Percentiles rank a stretch among this genome's conserved stretches.
phyloP scores from a whole-genome alignment of 805 yeast genomes.

The Ogataea pilisensis region DNA sequence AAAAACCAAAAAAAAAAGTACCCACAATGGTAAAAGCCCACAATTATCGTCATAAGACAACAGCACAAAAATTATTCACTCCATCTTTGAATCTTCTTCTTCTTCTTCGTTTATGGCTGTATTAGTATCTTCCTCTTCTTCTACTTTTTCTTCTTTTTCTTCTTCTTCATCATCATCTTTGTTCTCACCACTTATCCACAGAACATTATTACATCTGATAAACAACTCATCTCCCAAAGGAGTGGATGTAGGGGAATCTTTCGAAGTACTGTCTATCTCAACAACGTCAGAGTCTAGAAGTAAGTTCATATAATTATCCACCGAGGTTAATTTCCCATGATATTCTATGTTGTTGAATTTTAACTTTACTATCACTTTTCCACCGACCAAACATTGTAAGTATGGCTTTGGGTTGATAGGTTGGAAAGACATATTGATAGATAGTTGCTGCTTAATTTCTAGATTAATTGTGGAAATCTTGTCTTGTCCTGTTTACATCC shows the following conservation, averaged over 20 bases:
- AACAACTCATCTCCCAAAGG: slow-evolving; percentile 54
- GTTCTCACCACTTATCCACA: slow-evolving; percentile 61
- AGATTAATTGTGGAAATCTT: too few species aligned
- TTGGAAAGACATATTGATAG: slow-evolving; percentile 41
- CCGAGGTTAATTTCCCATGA: slow-evolving; percentile 68
- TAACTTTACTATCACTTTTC: slow-evolving; percentile 68
- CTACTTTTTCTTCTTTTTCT: slow-evolving; percentile 5
- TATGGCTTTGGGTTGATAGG: slow-evolving; percentile 92
- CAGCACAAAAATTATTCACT: slow-evolving; percentile 3
- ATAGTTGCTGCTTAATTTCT: not conserved
- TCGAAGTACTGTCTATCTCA: slow-evolving; percentile 42
- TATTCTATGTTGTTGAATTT: slow-evolving; percentile 92
- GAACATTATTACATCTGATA: slow-evolving; percentile 86
- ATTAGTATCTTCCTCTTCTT: too few species aligned
- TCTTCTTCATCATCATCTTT: slow-evolving; percentile 21
- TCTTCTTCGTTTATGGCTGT: too few species aligned
- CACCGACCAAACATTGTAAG: slow-evolving; percentile 67
- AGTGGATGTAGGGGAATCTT: slow-evolving; percentile 40
- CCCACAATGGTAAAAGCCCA: not conserved
- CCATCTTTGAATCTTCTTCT: slow-evolving; percentile 15
- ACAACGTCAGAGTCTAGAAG: slow-evolving; percentile 56
- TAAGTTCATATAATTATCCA: slow-evolving; percentile 90
- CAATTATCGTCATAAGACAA: not conserved
- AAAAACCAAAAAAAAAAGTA: too few species aligned
- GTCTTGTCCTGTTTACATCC: too few species aligned